Evolutionary conservation across 2,329 filamentous ascomycete species (phyloP), one percentile per base, ranked within the genome.

Genomic region (Colletotrichum brevisporum): DNA sequence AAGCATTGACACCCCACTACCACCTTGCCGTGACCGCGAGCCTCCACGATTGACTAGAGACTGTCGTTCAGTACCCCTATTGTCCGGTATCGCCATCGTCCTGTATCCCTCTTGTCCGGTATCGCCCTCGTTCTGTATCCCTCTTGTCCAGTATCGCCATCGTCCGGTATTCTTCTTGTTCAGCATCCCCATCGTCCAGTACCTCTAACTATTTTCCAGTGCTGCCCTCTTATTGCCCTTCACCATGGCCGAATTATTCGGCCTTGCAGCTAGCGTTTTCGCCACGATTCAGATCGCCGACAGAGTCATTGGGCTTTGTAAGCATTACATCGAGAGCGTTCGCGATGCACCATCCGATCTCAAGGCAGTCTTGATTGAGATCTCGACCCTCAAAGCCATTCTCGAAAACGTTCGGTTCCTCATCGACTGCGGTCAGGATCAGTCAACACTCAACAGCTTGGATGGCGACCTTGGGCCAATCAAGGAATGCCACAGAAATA

Each of bases 341-440:
- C 8, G 1, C 0, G 60, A 59, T 1, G 39, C 47, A 2, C 65
- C 53, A 0, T 27, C 39, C 1, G 54, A 59, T 8, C 47, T 68
- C 0, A 36, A 48, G 2, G 6, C 10, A 0, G 50, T 54, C 2
- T 2, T 65, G 0, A 0, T 65, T 2, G 65, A 65, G 5, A 31
- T 9, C 0, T 58, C 27, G 0, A 0, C 48, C 0, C 0, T 65
- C 0, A 59, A 48, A 1, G 1, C 31, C 0, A 13, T 50, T 1
- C 1, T 64, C 1, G 24, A 67, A 0, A 58, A 6, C 2, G 5
- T 67, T 0, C 2, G 58, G 0, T 64, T 58, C 0, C 2, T 67
- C 0, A 6, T 63, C 10, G 8, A 41, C 10, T 27, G 10, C 5
- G 24, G 39, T 6, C 16, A 0, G 15, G 12, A 10, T 21, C 6